These are phyloP conservation scores for Ciborinia camelliae DNA, from an alignment of 2,329 filamentous ascomycete genomes.

Conservation along the genomic window DNA sequence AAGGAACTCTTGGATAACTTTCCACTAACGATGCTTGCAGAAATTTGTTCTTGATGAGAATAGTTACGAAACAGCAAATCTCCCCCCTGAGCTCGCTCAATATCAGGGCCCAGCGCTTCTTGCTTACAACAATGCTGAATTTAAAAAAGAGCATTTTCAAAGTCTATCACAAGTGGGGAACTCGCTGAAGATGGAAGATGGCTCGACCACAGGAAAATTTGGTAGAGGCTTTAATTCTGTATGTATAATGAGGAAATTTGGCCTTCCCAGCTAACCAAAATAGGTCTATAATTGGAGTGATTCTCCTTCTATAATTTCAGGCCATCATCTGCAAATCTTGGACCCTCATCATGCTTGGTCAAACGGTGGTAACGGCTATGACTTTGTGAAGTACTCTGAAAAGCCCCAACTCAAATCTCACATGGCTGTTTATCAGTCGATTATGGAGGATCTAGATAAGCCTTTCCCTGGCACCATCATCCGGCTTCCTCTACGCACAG, in stretches of 20 bases:
- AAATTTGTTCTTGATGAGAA: constrained; percentile 34
- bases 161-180: constrained; percentile 37
- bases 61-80: constrained; percentile 28
- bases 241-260: constrained; percentile 8
- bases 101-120: constrained; percentile 39
- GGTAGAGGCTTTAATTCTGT: constrained; percentile 41
- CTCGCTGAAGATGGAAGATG: constrained; percentile 36
- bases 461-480: constrained; percentile 37
- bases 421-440: constrained; percentile 34
- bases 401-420: constrained; percentile 34
- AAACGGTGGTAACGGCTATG: constrained; percentile 33
- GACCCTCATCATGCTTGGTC: constrained; percentile 40
- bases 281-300: constrained; percentile 41
- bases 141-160: constrained; percentile 35
- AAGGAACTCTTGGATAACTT: background rate
- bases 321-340: constrained; percentile 35
- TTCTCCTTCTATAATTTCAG: constrained; percentile 39
- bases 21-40: constrained; percentile 19
- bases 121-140: constrained; percentile 38
- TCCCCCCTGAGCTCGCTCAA: constrained; percentile 33
- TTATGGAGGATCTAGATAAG: constrained; percentile 26
- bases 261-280: constrained; percentile 1
- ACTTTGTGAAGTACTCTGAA: constrained; percentile 33
- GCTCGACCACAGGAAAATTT: constrained; percentile 38
- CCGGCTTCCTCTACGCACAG: constrained; percentile 38